Evolutionary conservation across 2,329 filamentous ascomycete species (phyloP), one percentile per base, ranked within the genome.

Genomic region (Penicillium italicum): DNA sequence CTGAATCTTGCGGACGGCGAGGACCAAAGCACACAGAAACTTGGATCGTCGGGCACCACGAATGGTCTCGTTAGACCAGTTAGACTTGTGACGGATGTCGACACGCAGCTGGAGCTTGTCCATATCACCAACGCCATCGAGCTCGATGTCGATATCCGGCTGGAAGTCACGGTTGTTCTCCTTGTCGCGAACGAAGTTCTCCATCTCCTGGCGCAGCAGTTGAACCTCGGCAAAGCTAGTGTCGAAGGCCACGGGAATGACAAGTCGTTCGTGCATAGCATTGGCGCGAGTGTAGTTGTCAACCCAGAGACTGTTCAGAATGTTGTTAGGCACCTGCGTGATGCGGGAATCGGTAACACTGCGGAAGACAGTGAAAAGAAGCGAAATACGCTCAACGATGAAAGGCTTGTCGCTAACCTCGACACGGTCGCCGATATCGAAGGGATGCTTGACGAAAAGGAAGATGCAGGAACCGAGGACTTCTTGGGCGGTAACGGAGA

Each of bases 381-480:
- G 82, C 2, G 92, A 96, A 66, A 97, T 97, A 71, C 92, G 90
- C 74, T 97, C 91, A 11, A 99, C 94, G 5, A 91, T 80, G 64
- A 96, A 85, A 64, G 85, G 81, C 62, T 87, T 81, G 14, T 72
- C 72, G 50, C 72, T 77, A 61, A 97, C 88, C 66, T 97, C 91
- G 41, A 97, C 90, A 26, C 94, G 87, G 72, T 99, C 94, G 58
- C 93, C 92, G 22, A 97, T 91, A 71, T 99, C 94, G 72, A 89
- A 97, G 0, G 94, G 93, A 72, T 99, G 94, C 79, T 99, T 99
- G 79, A 97, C 91, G 68, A 99, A 99, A 1, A 99, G 79, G 79
- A 99, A 99, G 68, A 99, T 96, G 78, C 93, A 97, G 36, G 92
- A 97, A 68, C 93, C 93, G n/a, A 99, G 84, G 61, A 99, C 89